These are phyloP conservation scores for Aspergillus incahuasiensis DNA, from an alignment of 495 filamentous ascomycete genomes.

Conservation along the genomic window DNA sequence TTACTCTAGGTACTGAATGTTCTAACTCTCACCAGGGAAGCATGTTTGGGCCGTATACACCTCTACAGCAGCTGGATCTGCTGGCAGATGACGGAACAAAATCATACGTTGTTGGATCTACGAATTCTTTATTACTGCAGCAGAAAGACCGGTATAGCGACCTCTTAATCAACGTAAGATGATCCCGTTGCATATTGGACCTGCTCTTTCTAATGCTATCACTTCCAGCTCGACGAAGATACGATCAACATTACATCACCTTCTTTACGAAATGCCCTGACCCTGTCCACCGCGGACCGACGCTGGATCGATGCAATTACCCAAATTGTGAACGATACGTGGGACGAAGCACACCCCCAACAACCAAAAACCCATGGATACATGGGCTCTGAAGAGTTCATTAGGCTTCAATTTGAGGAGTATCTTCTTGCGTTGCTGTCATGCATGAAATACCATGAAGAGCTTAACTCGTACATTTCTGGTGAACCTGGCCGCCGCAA, in stretches of 20 bases:
- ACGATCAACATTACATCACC: constrained; percentile 77
- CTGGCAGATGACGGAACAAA: constrained; percentile 93
- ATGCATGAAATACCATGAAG: constrained; percentile 81
- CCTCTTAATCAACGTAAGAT: constrained; percentile 78
- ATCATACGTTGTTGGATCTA: constrained; percentile 95
- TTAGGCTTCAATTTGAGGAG: constrained; percentile 95
- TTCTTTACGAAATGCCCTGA: constrained; percentile 70
- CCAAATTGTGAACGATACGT: constrained; percentile 89
- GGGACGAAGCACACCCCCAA: constrained; percentile 86
- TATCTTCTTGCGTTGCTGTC: constrained; percentile 89
- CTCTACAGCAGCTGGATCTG: constrained; percentile 89
- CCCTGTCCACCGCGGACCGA: constrained; percentile 79
- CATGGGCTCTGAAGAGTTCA: constrained; percentile 95
- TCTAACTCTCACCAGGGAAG: constrained; percentile 59
- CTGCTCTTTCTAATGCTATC: not conserved
- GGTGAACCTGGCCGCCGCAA: constrained; percentile 29
- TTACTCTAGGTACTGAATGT: not conserved
- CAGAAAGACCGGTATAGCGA: constrained; percentile 98
- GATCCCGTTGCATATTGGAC: too few relatives aligned
- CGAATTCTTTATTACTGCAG: constrained; percentile 87
- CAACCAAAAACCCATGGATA: constrained; percentile 92
- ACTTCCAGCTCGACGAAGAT: constrained; percentile 71
- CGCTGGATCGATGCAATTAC: constrained; percentile 96
- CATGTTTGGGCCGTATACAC: constrained; percentile 95
- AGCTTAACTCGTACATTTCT: constrained; percentile 44